These are phyloP conservation scores for Coriaria nepalensis DNA, from an alignment of 306 rosid species.

Conservation along the genomic window DNA sequence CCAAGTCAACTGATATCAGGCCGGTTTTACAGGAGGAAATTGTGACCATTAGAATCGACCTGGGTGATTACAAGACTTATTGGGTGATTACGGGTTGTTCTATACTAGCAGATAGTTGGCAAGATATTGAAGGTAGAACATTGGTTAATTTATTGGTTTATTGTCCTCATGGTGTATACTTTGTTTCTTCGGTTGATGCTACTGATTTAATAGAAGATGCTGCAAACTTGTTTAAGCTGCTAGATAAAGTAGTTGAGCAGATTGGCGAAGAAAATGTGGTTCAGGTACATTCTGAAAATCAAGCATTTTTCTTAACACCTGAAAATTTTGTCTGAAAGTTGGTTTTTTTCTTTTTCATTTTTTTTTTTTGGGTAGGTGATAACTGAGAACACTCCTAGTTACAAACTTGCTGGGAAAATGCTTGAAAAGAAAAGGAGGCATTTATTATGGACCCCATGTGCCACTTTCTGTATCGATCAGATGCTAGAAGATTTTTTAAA, in stretches of 20 bases:
- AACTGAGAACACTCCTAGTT: conserved; percentile 67
- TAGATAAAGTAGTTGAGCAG: conserved; percentile 81
- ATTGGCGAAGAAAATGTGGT: conserved; percentile 82
- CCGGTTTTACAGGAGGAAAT: conserved; percentile 67
- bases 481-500: conserved; percentile 74
- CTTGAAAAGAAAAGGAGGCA: conserved; percentile 82
- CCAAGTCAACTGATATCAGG: conserved; percentile 60
- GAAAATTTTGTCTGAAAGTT: conserved; percentile 13
- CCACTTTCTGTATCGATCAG: conserved; percentile 55
- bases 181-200: conserved; percentile 71
- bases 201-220: conserved; percentile 57
- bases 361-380: conserved; percentile 43
- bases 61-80: conserved; percentile 62
- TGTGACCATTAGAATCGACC: conserved; percentile 46
- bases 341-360: conserved; percentile 12
- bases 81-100: conserved; percentile 91
- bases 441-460: conserved; percentile 91
- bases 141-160: conserved; percentile 69
- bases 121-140: conserved; percentile 56
- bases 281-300: conserved; percentile 56
- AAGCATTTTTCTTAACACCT: conserved; percentile 14
- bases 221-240: conserved; percentile 57
- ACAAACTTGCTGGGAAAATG: conserved; percentile 77
- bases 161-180: conserved; percentile 71
- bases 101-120: conserved; percentile 77